These are phyloP conservation scores for Azolla pinnata DNA, from an alignment of 75 land plant genomes.

Conservation along the genomic window DNA sequence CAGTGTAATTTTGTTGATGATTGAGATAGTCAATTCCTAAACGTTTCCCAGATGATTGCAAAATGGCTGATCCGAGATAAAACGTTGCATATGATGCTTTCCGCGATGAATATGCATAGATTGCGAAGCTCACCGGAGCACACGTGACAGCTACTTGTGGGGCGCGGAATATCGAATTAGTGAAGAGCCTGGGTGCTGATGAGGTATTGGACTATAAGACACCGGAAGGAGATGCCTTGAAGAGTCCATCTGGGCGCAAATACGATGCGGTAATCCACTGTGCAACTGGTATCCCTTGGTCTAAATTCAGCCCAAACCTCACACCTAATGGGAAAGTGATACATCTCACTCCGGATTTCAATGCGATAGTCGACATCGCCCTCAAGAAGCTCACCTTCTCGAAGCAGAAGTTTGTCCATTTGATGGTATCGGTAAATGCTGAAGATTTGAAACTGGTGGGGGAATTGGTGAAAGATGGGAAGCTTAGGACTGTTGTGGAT, in stretches of 20 bases:
- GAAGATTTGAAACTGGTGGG: conserved; percentile 31
- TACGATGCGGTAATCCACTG: conserved; percentile 66
- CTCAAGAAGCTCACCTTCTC: conserved; percentile 41
- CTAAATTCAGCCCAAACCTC: conserved; percentile 49
- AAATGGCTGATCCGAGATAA: background rate
- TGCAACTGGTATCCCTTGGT: conserved; percentile 36
- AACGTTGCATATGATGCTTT: background rate
- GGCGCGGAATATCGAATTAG: conserved; percentile 41
- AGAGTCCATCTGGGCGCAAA: conserved; percentile 57
- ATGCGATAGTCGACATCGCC: conserved; percentile 17
- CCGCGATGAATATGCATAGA: conserved; percentile 15
- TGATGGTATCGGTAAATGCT: conserved; percentile 23
- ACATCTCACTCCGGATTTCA: conserved; percentile 44
- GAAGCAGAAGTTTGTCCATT: conserved; percentile 43
- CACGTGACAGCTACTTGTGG: conserved; percentile 85
- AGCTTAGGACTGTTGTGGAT: conserved; percentile 42
- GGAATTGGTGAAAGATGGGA: conserved; percentile 34
- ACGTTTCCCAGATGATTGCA: background rate
- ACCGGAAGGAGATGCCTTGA: conserved; percentile 40
- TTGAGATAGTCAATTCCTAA: too few species aligned
- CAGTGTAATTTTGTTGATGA: conserved; percentile 1
- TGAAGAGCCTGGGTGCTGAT: conserved; percentile 63
- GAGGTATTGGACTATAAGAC: conserved; percentile 64
- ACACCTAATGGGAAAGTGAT: conserved; percentile 48
- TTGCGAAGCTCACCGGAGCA: conserved; percentile 54